A percentile compares a stretch with the other conserved stretches of the same genome.
These are phyloP conservation scores for Colletotrichum limetticola DNA, from an alignment of 2,329 filamentous ascomycete species.

Conservation along the genomic window DNA sequence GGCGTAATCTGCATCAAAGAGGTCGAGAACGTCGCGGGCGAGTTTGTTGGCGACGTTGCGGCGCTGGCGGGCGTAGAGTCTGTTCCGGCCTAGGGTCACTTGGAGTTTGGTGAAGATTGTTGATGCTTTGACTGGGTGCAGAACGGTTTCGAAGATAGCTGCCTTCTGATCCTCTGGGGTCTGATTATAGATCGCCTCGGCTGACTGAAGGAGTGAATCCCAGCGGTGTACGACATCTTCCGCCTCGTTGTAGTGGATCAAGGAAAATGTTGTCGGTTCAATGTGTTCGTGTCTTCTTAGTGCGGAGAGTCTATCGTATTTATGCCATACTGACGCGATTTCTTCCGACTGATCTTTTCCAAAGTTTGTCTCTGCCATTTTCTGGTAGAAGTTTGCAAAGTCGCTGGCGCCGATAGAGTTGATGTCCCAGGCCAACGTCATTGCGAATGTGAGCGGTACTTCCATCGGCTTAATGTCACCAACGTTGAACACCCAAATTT, in stretches of 20 bases:
- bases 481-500: constrained; percentile 72
- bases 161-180: constrained; percentile 51
- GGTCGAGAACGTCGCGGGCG: constrained; percentile 55
- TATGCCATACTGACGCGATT: constrained; percentile 61
- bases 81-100: constrained; percentile 59
- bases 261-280: constrained; percentile 64
- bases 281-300: constrained; percentile 71
- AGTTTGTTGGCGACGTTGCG: constrained; percentile 65
- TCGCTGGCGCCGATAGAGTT: constrained; percentile 57
- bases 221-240: constrained; percentile 58
- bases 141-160: constrained; percentile 69
- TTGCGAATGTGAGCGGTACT: constrained; percentile 64
- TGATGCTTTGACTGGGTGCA: constrained; percentile 69
- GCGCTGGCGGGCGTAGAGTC: constrained; percentile 65
- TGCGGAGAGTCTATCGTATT: constrained; percentile 59
- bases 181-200: constrained; percentile 41
- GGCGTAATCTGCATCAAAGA: constrained; percentile 62
- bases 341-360: constrained; percentile 54
- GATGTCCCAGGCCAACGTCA: constrained; percentile 68
- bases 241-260: constrained; percentile 70
- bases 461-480: constrained; percentile 71
- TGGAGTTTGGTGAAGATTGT: constrained; percentile 63
- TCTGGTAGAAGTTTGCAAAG: constrained; percentile 8
- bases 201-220: constrained; percentile 50
- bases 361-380: constrained; percentile 47